These are phyloP conservation scores for Solanum bulbocastanum DNA, from an alignment of 257 asterid genomes.

Conservation along the genomic window DNA sequence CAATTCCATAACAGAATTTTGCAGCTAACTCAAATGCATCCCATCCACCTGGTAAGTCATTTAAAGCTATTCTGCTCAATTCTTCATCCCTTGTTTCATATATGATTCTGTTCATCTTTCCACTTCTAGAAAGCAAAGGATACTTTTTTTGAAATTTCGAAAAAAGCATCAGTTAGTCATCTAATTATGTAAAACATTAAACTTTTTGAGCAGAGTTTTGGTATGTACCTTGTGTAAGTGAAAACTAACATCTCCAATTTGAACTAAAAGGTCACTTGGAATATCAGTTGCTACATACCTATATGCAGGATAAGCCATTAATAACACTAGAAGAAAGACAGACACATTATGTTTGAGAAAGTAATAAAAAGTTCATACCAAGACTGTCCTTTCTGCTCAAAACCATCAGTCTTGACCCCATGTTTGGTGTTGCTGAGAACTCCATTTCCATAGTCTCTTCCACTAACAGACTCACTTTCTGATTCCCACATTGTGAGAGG, in stretches of 20 bases:
- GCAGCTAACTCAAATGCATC: constrained; percentile 89
- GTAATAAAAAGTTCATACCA: constrained; percentile 33
- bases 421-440: constrained; percentile 39
- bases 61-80: constrained; percentile 36
- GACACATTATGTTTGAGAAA: constrained; percentile 27
- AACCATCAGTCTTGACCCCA: constrained; percentile 66
- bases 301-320: background rate
- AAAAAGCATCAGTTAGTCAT: background rate
- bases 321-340: background rate
- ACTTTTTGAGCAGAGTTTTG: background rate
- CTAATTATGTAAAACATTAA: background rate
- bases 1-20: constrained; percentile 85
- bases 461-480: constrained; percentile 51
- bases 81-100: constrained; percentile 61
- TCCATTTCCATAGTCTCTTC: constrained; percentile 59
- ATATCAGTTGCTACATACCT: constrained; percentile 49
- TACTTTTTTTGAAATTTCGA: constrained; percentile 23
- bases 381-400: constrained; percentile 78
- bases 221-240: constrained; percentile 76
- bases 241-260: constrained; percentile 72
- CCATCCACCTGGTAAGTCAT: constrained; percentile 86
- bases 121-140: constrained; percentile 90
- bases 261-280: constrained; percentile 79
- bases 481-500: constrained; percentile 74
- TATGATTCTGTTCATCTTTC: constrained; percentile 65